Conservation (phyloP, 805 yeast species). For the Phaffomyces opuntiae region DNA sequence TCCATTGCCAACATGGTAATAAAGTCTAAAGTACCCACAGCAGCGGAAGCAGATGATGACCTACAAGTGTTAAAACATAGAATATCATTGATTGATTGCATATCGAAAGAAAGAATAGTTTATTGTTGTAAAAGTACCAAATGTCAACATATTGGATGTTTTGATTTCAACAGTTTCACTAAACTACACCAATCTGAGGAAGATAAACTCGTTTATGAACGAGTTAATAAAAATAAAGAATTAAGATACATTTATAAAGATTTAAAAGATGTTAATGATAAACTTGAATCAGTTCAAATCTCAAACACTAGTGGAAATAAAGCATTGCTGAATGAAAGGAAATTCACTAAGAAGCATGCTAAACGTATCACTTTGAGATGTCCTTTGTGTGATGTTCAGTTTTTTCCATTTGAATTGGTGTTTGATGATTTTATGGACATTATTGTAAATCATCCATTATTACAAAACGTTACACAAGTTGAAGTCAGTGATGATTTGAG, state of each 20-base stretch:
- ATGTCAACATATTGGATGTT: constrained; percentile 2
- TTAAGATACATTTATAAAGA: not conserved
- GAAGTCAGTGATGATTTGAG: constrained; percentile 1
- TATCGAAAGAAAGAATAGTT: constrained; percentile 1
- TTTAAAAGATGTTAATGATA: not conserved
- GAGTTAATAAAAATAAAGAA: not conserved
- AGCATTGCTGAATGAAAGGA: not conserved
- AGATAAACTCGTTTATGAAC: not conserved
- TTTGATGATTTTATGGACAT: constrained; percentile 7
- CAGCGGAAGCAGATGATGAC: not conserved
- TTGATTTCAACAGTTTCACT: constrained; percentile 2
- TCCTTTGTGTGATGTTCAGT: constrained; percentile 2
- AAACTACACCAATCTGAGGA: not conserved
- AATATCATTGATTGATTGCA: not conserved
- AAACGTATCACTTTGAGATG: not conserved
- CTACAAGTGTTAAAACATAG: not conserved
- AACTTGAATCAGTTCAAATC: no score
- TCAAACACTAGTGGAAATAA: no score
- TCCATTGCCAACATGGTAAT: no score
- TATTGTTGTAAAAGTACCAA: not conserved
- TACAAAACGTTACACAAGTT: not conserved
- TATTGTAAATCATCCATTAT: constrained; percentile 2
- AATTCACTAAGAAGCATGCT: not conserved
- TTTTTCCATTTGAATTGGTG: not conserved
- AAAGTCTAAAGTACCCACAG: not conserved